These are phyloP conservation scores for Trapa bicornis DNA, from an alignment of 345 rosid species.

Conservation along the genomic window DNA sequence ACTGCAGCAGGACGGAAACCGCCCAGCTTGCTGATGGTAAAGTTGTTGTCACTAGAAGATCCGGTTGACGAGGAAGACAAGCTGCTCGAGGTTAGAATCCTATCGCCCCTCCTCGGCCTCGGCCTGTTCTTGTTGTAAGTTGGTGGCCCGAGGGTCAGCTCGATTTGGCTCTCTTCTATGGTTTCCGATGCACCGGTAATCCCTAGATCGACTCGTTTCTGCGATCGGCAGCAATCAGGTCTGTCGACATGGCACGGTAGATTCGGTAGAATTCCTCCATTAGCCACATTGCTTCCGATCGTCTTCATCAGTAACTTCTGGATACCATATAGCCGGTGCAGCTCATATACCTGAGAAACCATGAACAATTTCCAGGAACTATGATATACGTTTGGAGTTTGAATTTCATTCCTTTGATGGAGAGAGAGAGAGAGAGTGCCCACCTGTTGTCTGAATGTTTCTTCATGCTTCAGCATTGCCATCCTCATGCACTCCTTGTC, in stretches of 20 bases:
- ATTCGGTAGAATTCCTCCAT: background rate
- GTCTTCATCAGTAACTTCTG: constrained; percentile 74
- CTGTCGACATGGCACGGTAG: background rate
- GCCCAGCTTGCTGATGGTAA: constrained; percentile 12
- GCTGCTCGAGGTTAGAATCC: constrained; percentile 32
- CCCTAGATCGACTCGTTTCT: constrained; percentile 21
- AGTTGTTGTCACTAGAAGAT: constrained; percentile 32
- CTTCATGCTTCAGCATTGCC: constrained; percentile 91
- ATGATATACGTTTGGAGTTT: too few species aligned
- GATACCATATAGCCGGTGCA: constrained; percentile 69
- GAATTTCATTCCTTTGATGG: background rate
- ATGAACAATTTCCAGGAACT: too few species aligned
- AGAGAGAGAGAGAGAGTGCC: too few species aligned
- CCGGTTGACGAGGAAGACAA: constrained; percentile 73
- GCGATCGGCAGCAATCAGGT: background rate
- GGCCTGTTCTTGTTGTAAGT: constrained; percentile 24
- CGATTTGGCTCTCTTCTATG: constrained; percentile 71
- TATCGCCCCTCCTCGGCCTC: constrained; percentile 24
- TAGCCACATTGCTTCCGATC: constrained; percentile 2
- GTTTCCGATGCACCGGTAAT: constrained; percentile 18
- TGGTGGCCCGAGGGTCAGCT: constrained; percentile 65
- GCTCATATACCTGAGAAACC: constrained; percentile 55
- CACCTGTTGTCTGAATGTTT: constrained; percentile 94
- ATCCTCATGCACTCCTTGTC: constrained; percentile 76
- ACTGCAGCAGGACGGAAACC: constrained; percentile 15